Evolutionary conservation across 225 moss, liverwort and hornwort species (phyloP).

Genomic region (Physcomitrellopsis africana): DNA sequence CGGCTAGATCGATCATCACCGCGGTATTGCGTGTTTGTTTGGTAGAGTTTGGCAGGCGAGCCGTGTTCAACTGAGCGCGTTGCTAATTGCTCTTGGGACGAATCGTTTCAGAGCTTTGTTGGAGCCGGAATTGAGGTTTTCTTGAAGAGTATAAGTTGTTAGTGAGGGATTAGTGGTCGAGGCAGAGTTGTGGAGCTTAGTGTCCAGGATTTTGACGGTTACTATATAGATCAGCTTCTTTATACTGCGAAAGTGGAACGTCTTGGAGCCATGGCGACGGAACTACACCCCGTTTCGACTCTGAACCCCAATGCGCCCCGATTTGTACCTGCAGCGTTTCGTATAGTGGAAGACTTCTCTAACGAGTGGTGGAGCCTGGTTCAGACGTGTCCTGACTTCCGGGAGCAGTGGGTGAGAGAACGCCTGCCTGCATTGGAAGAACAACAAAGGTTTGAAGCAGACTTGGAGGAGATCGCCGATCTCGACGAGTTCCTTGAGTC

Average conservation of each 20-base stretch:
- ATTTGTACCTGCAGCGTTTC: conserved; percentile 76
- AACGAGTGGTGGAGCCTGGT: conserved; percentile 90
- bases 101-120: conserved; percentile 6
- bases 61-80: not conserved
- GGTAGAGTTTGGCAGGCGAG: not conserved
- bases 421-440: conserved; percentile 54
- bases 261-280: conserved; percentile 37
- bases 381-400: conserved; percentile 76
- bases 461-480: conserved; percentile 78
- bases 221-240: conserved; percentile 26
- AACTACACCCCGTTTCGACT: conserved; percentile 45
- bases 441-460: conserved; percentile 62
- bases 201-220: not conserved
- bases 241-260: conserved; percentile 21
- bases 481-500: conserved; percentile 67
- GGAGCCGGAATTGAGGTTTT: conserved; percentile 25
- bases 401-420: conserved; percentile 85
- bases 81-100: not conserved
- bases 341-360: conserved; percentile 86
- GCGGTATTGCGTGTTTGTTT: not conserved
- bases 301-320: conserved; percentile 94
- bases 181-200: not conserved
- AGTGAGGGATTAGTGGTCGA: no score
- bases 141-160: not conserved
- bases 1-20: not conserved